phyloP scores from a whole-genome alignment of 169 alveolate species.

The Plasmodium sp. region DNA sequence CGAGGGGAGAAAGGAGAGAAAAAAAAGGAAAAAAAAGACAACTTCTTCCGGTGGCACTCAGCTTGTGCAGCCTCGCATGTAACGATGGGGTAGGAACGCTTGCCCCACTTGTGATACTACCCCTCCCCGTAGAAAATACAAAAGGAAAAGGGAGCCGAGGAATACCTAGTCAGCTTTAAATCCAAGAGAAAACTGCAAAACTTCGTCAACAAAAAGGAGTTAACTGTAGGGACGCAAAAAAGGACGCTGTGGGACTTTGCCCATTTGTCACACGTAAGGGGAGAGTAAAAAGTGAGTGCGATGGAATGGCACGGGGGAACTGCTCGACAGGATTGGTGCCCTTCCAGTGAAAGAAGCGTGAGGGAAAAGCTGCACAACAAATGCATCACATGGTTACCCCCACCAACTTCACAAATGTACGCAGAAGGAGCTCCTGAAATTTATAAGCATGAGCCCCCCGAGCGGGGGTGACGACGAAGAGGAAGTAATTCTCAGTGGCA shows the following conservation, averaged over 20 bases:
- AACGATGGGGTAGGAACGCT: not conserved
- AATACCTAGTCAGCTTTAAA: conserved; percentile 52
- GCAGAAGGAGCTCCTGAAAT: conserved; percentile 26
- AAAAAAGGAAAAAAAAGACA: not conserved
- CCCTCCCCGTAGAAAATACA: not conserved
- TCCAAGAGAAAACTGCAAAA: conserved; percentile 50
- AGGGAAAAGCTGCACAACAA: not conserved
- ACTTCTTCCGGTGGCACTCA: not conserved
- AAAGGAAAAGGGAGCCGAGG: conserved; percentile 14
- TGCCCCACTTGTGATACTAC: not conserved
- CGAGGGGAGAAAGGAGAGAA: not conserved
- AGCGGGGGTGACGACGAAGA: not conserved
- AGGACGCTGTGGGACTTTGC: conserved; percentile 30
- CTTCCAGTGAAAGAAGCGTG: not conserved
- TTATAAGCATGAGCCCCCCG: conserved; percentile 21
- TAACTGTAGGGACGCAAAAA: not conserved
- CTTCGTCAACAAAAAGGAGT: conserved; percentile 53
- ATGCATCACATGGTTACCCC: not conserved
- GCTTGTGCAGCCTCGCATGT: not conserved
- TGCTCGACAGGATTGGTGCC: not conserved
- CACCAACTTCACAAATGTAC: not conserved
- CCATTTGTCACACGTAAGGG: conserved; percentile 25
- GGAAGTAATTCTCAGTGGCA: conserved; percentile 19
- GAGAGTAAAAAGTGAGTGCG: not conserved
- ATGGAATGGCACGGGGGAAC: not conserved